Conservation (phyloP, 1,139 yeast genomes). For the Saccharomyces hybrid region DNA sequence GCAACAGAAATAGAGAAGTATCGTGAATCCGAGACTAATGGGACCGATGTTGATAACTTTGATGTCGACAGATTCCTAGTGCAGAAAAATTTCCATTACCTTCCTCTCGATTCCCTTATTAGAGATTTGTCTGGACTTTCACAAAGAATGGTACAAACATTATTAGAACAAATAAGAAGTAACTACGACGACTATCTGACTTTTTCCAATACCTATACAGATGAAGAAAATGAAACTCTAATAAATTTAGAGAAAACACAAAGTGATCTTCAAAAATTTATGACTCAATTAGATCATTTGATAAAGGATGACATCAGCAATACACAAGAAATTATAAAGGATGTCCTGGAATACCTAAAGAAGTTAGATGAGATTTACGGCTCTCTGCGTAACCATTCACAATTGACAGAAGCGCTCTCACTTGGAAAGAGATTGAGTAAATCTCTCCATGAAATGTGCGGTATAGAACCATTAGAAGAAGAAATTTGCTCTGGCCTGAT, state of each 20-base stretch:
- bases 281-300: slow-evolving; percentile 16
- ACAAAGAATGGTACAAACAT: slow-evolving; percentile 18
- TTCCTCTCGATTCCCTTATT: slow-evolving; percentile 25
- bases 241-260: slow-evolving; percentile 20
- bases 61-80: slow-evolving; percentile 27
- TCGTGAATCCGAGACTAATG: slow-evolving; percentile 7
- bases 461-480: slow-evolving; percentile 20
- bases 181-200: slow-evolving; percentile 24
- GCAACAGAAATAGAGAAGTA: slow-evolving; percentile 14
- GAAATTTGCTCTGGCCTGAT: slow-evolving; percentile 17
- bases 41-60: slow-evolving; percentile 9
- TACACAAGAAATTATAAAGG: slow-evolving; percentile 21
- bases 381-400: slow-evolving; percentile 16
- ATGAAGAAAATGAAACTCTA: slow-evolving; percentile 18
- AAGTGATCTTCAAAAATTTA: slow-evolving; percentile 20
- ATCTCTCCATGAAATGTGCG: slow-evolving; percentile 24
- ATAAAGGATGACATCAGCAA: slow-evolving; percentile 17
- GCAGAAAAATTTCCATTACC: slow-evolving; percentile 27
- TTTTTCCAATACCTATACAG: slow-evolving; percentile 22
- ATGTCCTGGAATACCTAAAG: slow-evolving; percentile 25
- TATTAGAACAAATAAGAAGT: slow-evolving; percentile 22
- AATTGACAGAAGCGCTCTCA: slow-evolving; percentile 14
- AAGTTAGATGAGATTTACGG: slow-evolving; percentile 20
- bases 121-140: slow-evolving; percentile 22
- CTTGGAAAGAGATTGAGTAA: slow-evolving; percentile 21